Base-by-base conservation (phyloP, 1,284 basidiomycete genomes). In the Vanrija sp. region DNA sequence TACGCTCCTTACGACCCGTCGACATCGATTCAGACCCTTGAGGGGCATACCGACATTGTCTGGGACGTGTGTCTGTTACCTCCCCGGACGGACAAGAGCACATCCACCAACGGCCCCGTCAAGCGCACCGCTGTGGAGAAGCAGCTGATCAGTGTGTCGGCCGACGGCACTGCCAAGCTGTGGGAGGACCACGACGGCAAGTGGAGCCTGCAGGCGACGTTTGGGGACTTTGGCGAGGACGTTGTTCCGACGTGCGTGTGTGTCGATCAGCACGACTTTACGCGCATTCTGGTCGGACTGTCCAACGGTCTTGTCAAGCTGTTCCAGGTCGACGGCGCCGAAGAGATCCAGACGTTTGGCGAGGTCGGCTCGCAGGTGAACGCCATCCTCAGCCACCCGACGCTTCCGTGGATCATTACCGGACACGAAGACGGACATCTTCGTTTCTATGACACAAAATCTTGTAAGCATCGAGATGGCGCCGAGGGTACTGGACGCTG, bases 371-470 rank as follows among this genome's bases (percentile, higher is more conserved):
- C 88, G 1, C 93, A 95, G 77, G 86, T 93, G 63, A 98, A 97
- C 77, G 84, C 86, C 58, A 85, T 97, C 49, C 84, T 87, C 39
- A 92, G 91, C 44, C 92, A 97, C 78, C 92, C 93, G 12, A 94
- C 90, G 1, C 85, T 93, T 80, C 85, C 90, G 1, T 78, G 94
- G 25, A 83, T 98, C 46, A 85, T 95, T 38, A 89, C 90, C 15
- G 95, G 86, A 0, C 90, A 96, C 72, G 94, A 98, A 77, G 93
- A 98, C 79, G 92, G 91, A 64, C 87, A 86, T 68, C 91, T 98
- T 64, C 83, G 89, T 29, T 85, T 97, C 55, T 96, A 90, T 74
- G 91, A 97, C 74, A 82, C 89, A 48, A 79, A 80, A 40, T 46
- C 53, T 10, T 26, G 93, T 89, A 63, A 63, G 84, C 72, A 6